These are phyloP conservation scores for Agarophyton chilense DNA, from an alignment of 23 red algal species.

Conservation along the genomic window DNA sequence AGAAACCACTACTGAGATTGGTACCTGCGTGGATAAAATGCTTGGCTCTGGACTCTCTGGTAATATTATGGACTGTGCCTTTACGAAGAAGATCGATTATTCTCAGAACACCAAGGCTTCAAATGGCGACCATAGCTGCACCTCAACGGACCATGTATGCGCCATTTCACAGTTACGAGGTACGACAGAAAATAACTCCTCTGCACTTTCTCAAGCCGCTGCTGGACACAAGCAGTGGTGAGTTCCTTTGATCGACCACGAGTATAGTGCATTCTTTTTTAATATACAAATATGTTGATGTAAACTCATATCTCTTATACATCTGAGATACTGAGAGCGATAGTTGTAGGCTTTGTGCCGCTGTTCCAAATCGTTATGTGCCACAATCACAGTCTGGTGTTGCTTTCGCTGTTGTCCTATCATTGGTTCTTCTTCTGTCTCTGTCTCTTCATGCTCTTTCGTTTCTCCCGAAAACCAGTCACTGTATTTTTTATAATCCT, in stretches of 20 bases:
- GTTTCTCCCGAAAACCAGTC: slow-evolving; percentile 29
- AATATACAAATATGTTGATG: neutral
- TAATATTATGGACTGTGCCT: slow-evolving; percentile 96
- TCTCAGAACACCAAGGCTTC: slow-evolving; percentile 14
- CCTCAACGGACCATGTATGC: neutral
- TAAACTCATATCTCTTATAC: neutral
- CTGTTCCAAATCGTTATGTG: slow-evolving; percentile 29
- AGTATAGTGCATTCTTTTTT: slow-evolving; percentile 10
- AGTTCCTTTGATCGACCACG: neutral
- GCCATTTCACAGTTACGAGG: neutral
- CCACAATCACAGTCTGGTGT: neutral
- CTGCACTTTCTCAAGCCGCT: neutral
- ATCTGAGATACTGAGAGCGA: slow-evolving; percentile 38
- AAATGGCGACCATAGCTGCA: neutral
- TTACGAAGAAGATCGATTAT: slow-evolving; percentile 82
- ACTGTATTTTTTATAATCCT: slow-evolving; percentile 18
- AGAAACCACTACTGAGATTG: slow-evolving; percentile 93
- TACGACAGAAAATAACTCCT: neutral
- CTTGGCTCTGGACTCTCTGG: slow-evolving; percentile 89
- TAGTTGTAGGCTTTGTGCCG: slow-evolving; percentile 28
- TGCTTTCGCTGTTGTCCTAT: neutral
- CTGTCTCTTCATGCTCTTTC: neutral
- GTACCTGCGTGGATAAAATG: slow-evolving; percentile 95
- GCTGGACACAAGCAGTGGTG: neutral
- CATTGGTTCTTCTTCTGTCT: neutral